phyloP scores from a whole-genome alignment of 495 filamentous ascomycete species.

The Hypoxylon cercidicola region DNA sequence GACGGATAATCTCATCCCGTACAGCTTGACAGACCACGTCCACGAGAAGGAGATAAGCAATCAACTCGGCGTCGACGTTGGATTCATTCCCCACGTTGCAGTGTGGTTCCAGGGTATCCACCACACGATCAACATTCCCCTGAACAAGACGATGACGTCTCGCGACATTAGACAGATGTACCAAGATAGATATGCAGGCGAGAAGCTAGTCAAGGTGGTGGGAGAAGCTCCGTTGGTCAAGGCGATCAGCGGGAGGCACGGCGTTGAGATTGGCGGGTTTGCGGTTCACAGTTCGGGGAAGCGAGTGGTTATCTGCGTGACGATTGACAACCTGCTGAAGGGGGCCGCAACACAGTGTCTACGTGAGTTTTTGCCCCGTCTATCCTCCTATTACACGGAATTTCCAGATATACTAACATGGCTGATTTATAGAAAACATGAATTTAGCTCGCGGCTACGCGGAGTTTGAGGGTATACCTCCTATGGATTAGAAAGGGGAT shows the following conservation, averaged over 20 bases:
- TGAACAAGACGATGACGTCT: slow-evolving; percentile 83
- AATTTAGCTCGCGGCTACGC: slow-evolving; percentile 92
- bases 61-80: slow-evolving; percentile 80
- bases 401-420: slow-evolving; percentile 30
- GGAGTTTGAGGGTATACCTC: slow-evolving; percentile 44
- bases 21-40: slow-evolving; percentile 93
- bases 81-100: slow-evolving; percentile 95
- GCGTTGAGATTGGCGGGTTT: slow-evolving; percentile 94
- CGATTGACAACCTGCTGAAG: slow-evolving; percentile 98
- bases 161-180: slow-evolving; percentile 95
- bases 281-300: slow-evolving; percentile 88
- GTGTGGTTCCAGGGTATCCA: slow-evolving; percentile 98
- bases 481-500: slow-evolving; percentile 32
- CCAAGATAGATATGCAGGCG: slow-evolving; percentile 94
- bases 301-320: slow-evolving; percentile 92
- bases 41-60: slow-evolving; percentile 90
- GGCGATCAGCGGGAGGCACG: slow-evolving; percentile 88
- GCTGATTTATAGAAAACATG: slow-evolving; percentile 84
- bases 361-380: slow-evolving; percentile 66
- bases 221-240: slow-evolving; percentile 92
- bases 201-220: slow-evolving; percentile 90
- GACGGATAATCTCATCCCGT: slow-evolving; percentile 89
- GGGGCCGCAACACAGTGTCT: slow-evolving; percentile 96
- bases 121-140: slow-evolving; percentile 89
- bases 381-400: slow-evolving; percentile 2